phyloP scores from a whole-genome alignment of 352 stramenopile species.

The Pythium insidiosum region DNA sequence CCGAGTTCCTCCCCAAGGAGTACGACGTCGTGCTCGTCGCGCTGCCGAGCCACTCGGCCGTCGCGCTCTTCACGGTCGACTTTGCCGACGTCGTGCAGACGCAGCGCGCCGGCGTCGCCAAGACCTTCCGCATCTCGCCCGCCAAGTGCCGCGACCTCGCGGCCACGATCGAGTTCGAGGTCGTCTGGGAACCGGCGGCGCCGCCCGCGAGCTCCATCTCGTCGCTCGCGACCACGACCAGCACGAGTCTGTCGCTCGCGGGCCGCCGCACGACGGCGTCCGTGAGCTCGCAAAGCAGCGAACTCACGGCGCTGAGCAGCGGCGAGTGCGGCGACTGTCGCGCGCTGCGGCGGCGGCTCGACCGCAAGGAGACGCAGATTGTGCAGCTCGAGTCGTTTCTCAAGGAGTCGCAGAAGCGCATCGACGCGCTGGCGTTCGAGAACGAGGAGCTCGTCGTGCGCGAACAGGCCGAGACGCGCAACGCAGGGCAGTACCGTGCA shows the following conservation, averaged over 20 bases:
- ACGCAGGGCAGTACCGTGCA: conserved; percentile 40
- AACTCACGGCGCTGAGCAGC: conserved; percentile 16
- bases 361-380: conserved; percentile 67
- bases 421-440: conserved; percentile 50
- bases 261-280: conserved; percentile 44
- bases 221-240: conserved; percentile 20
- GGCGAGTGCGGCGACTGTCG: conserved; percentile 35
- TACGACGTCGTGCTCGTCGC: conserved; percentile 79
- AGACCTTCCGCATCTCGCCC: conserved; percentile 52
- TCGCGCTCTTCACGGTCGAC: conserved; percentile 67
- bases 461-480: conserved; percentile 56
- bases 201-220: conserved; percentile 25
- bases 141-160: conserved; percentile 71
- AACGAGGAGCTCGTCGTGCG: conserved; percentile 58
- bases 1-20: conserved; percentile 65
- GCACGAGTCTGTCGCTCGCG: conserved; percentile 26
- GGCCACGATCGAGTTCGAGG: conserved; percentile 65
- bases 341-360: conserved; percentile 43
- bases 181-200: conserved; percentile 45
- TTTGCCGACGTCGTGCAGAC: conserved; percentile 64
- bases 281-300: conserved; percentile 50
- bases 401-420: conserved; percentile 73
- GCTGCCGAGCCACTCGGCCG: conserved; percentile 73
- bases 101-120: conserved; percentile 30
- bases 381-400: conserved; percentile 70